Base-by-base conservation (phyloP, 2,329 filamentous ascomycete genomes). In the Coniella vitis region DNA sequence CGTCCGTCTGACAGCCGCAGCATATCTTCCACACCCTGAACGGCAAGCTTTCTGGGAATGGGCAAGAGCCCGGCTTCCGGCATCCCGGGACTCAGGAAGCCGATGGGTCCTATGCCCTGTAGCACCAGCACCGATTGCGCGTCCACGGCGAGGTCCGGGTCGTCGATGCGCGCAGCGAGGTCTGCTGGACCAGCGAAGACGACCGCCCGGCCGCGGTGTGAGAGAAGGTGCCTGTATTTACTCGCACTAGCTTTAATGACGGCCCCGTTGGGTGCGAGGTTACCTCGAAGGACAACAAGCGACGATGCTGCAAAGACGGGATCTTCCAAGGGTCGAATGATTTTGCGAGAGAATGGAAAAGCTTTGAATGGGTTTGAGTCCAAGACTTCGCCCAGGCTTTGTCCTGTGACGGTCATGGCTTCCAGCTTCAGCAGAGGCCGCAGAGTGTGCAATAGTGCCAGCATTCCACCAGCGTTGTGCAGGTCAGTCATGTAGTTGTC, bases 401-500 rank as follows among this genome's bases (percentile, higher is more conserved):
- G 83, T 4, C 90, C 90, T 0, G 87, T 94, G n/a, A 95, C 75
- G 0, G 90, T 95, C 44, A 79, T 75, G 8, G 90, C 90, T 48
- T 76, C 73, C 16, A 91, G 87, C 55, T 91, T 76, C 1, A 96
- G 73, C 0, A 96, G 72, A 0, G 84, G 84, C 2, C 83, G 83
- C 16, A 96, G 75, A 19, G 87, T 71, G 57, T 90, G 89, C 55
- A 95, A 79, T 0, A 96, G 81, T 0, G 86, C 85, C 0, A 86
- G 83, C 65, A 93, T 88, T 25, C 90, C 90, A 20, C 90, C 90
- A 45, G 93, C 84, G 51, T 90, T 84, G 65, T 93, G 93, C 36
- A 96, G 82, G 61, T 96, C 90, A 4, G 85, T 87, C 83, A 95
- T 94, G 64, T 90, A 86, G 62, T 89, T 90, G 47, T 86, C 83